Conservation (phyloP, 2,329 filamentous ascomycete species). For the Amesomyces nigricolor region DNA sequence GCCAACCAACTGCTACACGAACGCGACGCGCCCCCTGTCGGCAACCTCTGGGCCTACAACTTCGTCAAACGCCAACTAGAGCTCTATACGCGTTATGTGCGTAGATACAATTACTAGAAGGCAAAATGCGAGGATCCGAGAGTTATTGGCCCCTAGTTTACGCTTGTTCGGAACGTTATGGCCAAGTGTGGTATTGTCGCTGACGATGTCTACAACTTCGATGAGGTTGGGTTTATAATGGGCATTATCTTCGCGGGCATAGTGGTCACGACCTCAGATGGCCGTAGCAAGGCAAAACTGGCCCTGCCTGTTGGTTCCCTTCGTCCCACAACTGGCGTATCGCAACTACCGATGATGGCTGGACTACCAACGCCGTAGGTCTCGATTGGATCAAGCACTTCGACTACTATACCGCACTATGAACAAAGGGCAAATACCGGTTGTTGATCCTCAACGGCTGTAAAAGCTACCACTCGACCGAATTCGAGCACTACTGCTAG, state of each 20-base stretch:
- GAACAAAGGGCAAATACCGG: neutral
- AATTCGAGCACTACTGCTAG: slow-evolving; percentile 7
- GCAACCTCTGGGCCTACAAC: too few species aligned
- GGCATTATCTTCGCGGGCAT: neutral
- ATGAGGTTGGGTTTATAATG: too few species aligned
- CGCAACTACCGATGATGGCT: neutral
- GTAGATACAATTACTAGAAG: too few species aligned
- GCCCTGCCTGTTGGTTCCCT: too few species aligned
- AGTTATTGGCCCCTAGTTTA: too few species aligned
- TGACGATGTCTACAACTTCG: too few species aligned
- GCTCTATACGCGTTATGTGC: too few species aligned
- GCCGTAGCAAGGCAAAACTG: neutral
- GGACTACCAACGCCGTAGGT: neutral
- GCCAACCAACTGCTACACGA: neutral
- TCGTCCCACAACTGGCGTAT: neutral
- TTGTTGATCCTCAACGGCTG: neutral
- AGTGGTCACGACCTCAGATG: neutral
- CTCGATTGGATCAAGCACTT: neutral
- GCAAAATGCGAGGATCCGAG: too few species aligned
- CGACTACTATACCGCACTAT: neutral
- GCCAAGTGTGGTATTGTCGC: too few species aligned
- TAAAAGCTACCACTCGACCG: neutral
- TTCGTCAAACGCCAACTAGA: too few species aligned
- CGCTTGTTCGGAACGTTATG: too few species aligned
- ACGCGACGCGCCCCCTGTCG: neutral